phyloP scores from a whole-genome alignment of 164 flowering plant species.

The Magnolia kwangsiensis region DNA sequence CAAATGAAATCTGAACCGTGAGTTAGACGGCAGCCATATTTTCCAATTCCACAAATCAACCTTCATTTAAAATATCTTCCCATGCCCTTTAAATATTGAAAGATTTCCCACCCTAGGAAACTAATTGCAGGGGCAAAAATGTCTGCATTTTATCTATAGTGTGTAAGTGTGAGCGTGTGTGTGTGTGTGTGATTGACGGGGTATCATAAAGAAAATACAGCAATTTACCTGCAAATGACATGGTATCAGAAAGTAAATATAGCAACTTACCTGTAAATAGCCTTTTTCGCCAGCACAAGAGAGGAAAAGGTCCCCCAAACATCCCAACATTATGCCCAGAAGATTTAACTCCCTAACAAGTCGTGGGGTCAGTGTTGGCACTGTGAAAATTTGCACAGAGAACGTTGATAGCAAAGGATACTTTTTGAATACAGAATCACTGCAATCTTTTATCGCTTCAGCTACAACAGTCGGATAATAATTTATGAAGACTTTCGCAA shows the following conservation, averaged over 20 bases:
- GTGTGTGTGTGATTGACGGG: not conserved
- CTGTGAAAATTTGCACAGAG: constrained; percentile 91
- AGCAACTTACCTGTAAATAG: constrained; percentile 54
- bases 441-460: constrained; percentile 49
- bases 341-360: constrained; percentile 85
- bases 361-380: constrained; percentile 76
- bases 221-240: constrained; percentile 34
- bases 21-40: too few relatives aligned
- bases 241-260: not conserved
- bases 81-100: too few relatives aligned
- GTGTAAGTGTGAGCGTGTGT: too few relatives aligned
- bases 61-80: too few relatives aligned
- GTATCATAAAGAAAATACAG: not conserved
- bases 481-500: constrained; percentile 65
- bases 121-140: too few relatives aligned
- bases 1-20: too few relatives aligned
- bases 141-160: too few relatives aligned
- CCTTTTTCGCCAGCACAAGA: constrained; percentile 74
- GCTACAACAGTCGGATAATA: constrained; percentile 66
- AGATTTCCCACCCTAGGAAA: too few relatives aligned
- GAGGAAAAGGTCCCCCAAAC: constrained; percentile 61
- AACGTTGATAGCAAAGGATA: constrained; percentile 64
- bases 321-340: constrained; percentile 57
- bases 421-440: constrained; percentile 35
- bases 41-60: too few relatives aligned